Base-by-base conservation (phyloP, 2,329 filamentous ascomycete species). In the Volutella citrinella region DNA sequence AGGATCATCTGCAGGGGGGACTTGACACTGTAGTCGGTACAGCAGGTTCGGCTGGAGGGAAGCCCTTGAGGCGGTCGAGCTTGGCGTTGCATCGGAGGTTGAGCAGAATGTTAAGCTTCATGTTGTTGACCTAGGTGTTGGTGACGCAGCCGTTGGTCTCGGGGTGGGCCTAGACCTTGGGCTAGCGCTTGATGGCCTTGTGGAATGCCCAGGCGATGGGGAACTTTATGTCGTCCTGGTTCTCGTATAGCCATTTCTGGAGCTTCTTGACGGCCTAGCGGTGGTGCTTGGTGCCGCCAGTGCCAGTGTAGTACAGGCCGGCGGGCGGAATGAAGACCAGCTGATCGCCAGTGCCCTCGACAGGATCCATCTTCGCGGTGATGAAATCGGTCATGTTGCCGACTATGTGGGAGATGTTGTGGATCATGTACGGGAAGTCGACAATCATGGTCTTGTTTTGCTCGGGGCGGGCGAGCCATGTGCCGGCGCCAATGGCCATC, bases 1-100 rank as follows among this genome's bases (percentile, higher is more conserved):
- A 57, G 21, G 1, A 45, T 18, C 4, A 47, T 16, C 35, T 59
- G 56, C 2, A 55, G 27, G 7, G 44, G 37, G 2, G 51, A 39
- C 17, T 40, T 49, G 8, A 31, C 31, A 7, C 57, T 49, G 42
- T 77, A 77, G 26, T 62, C 63, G 27, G 59, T 69, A 46, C 75
- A 79, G 51, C 75, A 79, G 8, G 73, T 76, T 34, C 67, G 61
- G 30, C 68, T 58, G 43, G 68, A 70, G 1, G 68, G 66, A 66
- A 67, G 15, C 57, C 56, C 13, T 46, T 43, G n/a, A 48, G 33
- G 3, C 35, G 54, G 46, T 40, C 54, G 37, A 41, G 60, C 48
- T 44, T 65, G 45, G 54, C 66, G 52, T 44, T 80, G 53, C 76
- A 80, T 29, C 72, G 68, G n/a, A 69, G 53, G 44, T 75, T 76